Base-by-base conservation (phyloP, 345 rosid species). In the Garcia nutans region DNA sequence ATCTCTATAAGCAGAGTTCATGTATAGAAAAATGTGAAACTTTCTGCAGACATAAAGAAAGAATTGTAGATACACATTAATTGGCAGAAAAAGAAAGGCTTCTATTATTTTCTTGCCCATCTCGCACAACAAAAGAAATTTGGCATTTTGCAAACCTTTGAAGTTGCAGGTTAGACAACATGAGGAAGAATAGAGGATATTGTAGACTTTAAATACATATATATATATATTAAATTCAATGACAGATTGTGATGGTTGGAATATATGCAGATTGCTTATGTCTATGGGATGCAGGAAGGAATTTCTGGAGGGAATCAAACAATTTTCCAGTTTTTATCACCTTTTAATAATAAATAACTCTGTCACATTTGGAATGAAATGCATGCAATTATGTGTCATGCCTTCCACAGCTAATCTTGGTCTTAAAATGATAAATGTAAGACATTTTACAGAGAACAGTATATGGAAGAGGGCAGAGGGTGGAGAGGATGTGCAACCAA, bases 11-110 rank as follows among this genome's bases (percentile, higher is more conserved):
- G 55, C 64, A 57, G 0, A 23, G 50, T 58, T 58, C 41, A 72
- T 72, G 66, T 10, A 15, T 22, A 8, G 8, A 12, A 7, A 17
- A 70, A 28, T 1, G 7, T 17, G 42, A 24, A 55, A 65, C 67
- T 61, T 67, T n/a, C 70, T 28, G 19, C 19, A 73, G 65, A 42
- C 65, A 42, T 60, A 5, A 71, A 76, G 71, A 58, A 65, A 55
- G 60, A 57, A 15, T 19, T 15, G n/a, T 15, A 54, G 58, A 54
- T 54, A 54, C 58, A 17, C 5, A 16, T 19, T 8, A 54, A 54
- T 54, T 54, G 58, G 17, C 58, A 16, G n/a, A 54, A 12, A 54
- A 54, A 16, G 4, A 54, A 17, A 9, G 50, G 50, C n/a, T 17
- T 54, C 16, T 3, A 19, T 5, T 5, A 6, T 54, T 54, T 54